Evolutionary conservation across 2,329 filamentous ascomycete genomes (phyloP), one percentile per base, ranked within the genome.

Genomic region (Hymenoscyphus repandus): DNA sequence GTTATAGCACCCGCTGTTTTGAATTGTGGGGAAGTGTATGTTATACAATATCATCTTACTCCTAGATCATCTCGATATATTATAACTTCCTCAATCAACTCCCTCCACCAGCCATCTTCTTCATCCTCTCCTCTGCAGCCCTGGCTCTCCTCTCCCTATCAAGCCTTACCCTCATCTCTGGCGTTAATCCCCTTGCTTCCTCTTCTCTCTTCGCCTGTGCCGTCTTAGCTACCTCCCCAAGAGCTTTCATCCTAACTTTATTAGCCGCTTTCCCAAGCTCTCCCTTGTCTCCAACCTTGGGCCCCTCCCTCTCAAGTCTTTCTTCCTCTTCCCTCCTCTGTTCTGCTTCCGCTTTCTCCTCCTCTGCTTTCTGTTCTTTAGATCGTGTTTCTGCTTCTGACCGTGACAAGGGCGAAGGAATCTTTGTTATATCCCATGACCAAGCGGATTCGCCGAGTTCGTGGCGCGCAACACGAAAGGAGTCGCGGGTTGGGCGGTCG

Each of bases 111-210:
- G 48, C 36, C 48, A 50, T 30, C 36, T 45, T 46, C 70, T 78
- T 83, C 53, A 96, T 77, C 64, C 92, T 82, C 72, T 92, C 91
- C 70, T 97, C 93, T 0, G 91, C 92, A 7, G 93, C 93, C 62
- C 92, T 82, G 3, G 93, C 93, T 64, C 92, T 85, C 61, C 90
- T 77, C 71, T 99, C 93, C 60, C 93, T 76, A 68, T 97, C 93
- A 48, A 97, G 69, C 66, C 80, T 82, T 79, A 84, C 80, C 66
- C 83, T 81, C 80, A 93, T 91, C 71, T 97, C 92, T 0, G 89
- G 84, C 38, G 88, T 95, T 72, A 97, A 74, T 0, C 92, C 91
- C 56, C 89, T 81, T 44, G 79, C 79, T 68, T 96, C 90, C 64
- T 95, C 90, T 64, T 92, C 87, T 56, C 90, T 79, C 64, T 79